These are phyloP conservation scores for Domatiomyces catenatus DNA, from an alignment of 2,329 filamentous ascomycete genomes.

Conservation along the genomic window DNA sequence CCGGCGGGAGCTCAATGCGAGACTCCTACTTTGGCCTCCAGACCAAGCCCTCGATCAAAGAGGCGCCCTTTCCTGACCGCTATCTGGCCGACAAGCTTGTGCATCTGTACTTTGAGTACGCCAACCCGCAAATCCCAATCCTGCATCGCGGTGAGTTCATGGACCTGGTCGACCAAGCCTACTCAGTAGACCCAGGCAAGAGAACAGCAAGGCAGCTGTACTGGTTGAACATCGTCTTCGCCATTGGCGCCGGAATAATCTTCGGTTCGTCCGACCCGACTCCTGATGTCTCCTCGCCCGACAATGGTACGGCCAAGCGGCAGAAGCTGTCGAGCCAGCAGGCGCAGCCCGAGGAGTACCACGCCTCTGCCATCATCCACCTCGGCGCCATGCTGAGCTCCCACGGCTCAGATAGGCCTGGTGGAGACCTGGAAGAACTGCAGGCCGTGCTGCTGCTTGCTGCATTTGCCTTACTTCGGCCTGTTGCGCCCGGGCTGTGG, in stretches of 20 bases:
- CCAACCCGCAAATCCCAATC: conserved; percentile 90
- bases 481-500: conserved; percentile 87
- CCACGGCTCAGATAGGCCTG: conserved; percentile 49
- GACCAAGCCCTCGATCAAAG: conserved; percentile 72
- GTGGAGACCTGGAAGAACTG: conserved; percentile 80
- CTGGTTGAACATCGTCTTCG: conserved; percentile 91
- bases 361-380: conserved; percentile 84
- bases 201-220: conserved; percentile 73
- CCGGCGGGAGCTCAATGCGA: conserved; percentile 64
- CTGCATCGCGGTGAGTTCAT: conserved; percentile 81
- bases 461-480: conserved; percentile 77
- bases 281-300: conserved; percentile 18
- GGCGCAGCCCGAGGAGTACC: conserved; percentile 82
- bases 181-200: conserved; percentile 49
- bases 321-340: conserved; percentile 44
- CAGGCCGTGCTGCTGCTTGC: conserved; percentile 85
- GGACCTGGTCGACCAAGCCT: conserved; percentile 70
- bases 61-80: conserved; percentile 67
- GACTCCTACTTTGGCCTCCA: conserved; percentile 97
- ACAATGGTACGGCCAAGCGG: conserved; percentile 25
- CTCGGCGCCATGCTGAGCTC: conserved; percentile 69
- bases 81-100: conserved; percentile 59
- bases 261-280: conserved; percentile 30
- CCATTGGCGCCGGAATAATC: conserved; percentile 87
- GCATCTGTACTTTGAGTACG: conserved; percentile 83